Conservation (phyloP, 768 basidiomycete genomes). For the Hypsizygus marmoreus region DNA sequence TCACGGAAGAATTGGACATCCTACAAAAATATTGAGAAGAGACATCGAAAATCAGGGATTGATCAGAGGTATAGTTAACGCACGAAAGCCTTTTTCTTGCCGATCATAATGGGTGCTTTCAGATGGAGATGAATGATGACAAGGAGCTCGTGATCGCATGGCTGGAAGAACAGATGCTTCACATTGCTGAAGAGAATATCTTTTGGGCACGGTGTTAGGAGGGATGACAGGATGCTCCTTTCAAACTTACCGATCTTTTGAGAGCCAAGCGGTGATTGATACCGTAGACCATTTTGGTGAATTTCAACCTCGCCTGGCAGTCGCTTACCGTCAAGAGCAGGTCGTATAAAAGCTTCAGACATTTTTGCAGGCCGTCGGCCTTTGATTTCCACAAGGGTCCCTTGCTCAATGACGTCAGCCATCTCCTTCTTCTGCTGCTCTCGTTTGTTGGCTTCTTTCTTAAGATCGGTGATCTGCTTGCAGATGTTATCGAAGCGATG, state of each 20-base stretch:
- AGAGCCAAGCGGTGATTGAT: conserved; percentile 81
- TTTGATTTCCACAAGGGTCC: conserved; percentile 83
- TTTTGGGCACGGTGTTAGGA: conserved; percentile 31
- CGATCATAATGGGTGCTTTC: conserved; percentile 96
- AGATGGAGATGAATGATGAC: conserved; percentile 94
- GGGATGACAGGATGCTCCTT: too few species aligned
- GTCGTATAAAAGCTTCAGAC: conserved; percentile 90
- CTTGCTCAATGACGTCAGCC: conserved; percentile 98
- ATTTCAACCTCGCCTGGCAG: conserved; percentile 98
- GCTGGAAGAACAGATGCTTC: conserved; percentile 99
- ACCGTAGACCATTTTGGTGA: conserved; percentile 95
- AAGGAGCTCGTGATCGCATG: conserved; percentile 93
- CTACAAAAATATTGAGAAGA: conserved; percentile 36
- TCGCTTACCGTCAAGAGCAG: conserved; percentile 92
- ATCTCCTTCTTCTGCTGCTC: conserved; percentile 98
- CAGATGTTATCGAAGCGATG: conserved; percentile 87
- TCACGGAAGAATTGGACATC: conserved; percentile 99
- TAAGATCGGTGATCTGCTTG: conserved; percentile 92
- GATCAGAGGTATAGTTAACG: too few species aligned
- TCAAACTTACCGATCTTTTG: conserved; percentile 91
- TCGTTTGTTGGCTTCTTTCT: conserved; percentile 95
- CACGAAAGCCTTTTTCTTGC: conserved; percentile 97
- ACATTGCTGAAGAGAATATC: conserved; percentile 96
- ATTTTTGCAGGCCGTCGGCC: conserved; percentile 84
- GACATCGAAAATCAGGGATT: conserved; percentile 3